Base-by-base conservation (phyloP, 345 rosid species). In the Sonneratia caseolaris region DNA sequence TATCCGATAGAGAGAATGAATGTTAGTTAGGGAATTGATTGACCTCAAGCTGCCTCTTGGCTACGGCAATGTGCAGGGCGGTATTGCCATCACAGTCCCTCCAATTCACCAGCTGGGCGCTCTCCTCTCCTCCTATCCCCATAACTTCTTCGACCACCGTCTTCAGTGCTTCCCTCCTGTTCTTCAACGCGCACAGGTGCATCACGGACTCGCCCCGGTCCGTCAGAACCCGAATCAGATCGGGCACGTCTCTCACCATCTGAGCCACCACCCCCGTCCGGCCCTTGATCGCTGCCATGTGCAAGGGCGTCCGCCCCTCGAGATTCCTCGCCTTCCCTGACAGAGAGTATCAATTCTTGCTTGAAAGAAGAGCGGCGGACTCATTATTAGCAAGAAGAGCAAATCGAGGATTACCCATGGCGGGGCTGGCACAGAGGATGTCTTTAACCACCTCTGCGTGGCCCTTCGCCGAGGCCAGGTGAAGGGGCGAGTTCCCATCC, bases 391-490 rank as follows among this genome's bases (percentile, higher is more conserved):
- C 51, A 2, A 47, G 51, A 47, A 47, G 51, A 47, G 45, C 45
- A 42, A 27, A 47, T 47, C 51, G 51, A 10, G 38, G 18, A 8
- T 27, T 62, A 62, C 66, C 66, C 18, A 35, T 35, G 37, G 64
- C 74, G 0, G 68, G 76, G 32, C 69, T 55, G 64, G n/a, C 70
- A 1, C 32, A 22, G 48, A 80, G 59, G 69, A 80, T 64, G 19
- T 11, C 37, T 14, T 53, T 24, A 42, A 75, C 76, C 14, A 80
- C 67, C 68, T 75, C 72, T 0, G 67, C 2, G 40, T 72, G 73
- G 66, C 83, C 81, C 43, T 80, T 80, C 27, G 74, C 79, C 7
- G 83, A 70, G 16, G 83, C 80, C 9, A 80, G 66, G 81, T 80
- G 83, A 56, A 80, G 83, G 38, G 83, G 72, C 59, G 79, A 65